Evolutionary conservation across 140 eudicot species (phyloP).

Genomic region (Stevia rebaudiana): DNA sequence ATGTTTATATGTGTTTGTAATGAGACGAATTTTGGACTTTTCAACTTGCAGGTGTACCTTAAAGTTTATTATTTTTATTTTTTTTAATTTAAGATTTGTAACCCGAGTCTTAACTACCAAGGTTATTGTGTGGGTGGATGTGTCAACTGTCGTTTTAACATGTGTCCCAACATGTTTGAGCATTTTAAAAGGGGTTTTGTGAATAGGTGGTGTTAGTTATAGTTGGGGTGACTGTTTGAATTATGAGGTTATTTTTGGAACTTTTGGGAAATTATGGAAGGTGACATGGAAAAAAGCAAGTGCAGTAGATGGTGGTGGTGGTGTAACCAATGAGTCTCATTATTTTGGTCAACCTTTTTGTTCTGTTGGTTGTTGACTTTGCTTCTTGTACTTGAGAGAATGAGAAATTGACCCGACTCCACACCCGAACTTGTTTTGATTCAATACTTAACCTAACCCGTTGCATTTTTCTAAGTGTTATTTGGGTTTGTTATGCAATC

Average conservation of each 20-base stretch:
- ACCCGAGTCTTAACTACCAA: background rate
- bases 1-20: constrained; percentile 9
- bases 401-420: too few species aligned
- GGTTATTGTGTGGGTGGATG: background rate
- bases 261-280: constrained; percentile 24
- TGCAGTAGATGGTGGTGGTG: constrained; percentile 24
- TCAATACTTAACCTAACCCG: too few species aligned
- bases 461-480: too few species aligned
- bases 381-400: background rate
- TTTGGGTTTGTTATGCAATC: too few species aligned
- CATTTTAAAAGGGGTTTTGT: constrained; percentile 14
- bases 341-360: constrained; percentile 11
- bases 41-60: background rate
- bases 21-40: background rate
- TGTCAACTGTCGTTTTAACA: background rate
- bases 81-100: background rate
- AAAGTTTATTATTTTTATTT: too few species aligned
- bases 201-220: constrained; percentile 21
- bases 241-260: constrained; percentile 8
- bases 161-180: constrained; percentile 10
- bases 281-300: constrained; percentile 29
- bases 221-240: constrained; percentile 29
- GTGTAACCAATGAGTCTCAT: constrained; percentile 20
- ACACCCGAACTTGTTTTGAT: too few species aligned
- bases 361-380: constrained; percentile 4